Evolutionary conservation across 2,329 filamentous ascomycete species (phyloP).

Genomic region (Nannizzia gypsea): DNA sequence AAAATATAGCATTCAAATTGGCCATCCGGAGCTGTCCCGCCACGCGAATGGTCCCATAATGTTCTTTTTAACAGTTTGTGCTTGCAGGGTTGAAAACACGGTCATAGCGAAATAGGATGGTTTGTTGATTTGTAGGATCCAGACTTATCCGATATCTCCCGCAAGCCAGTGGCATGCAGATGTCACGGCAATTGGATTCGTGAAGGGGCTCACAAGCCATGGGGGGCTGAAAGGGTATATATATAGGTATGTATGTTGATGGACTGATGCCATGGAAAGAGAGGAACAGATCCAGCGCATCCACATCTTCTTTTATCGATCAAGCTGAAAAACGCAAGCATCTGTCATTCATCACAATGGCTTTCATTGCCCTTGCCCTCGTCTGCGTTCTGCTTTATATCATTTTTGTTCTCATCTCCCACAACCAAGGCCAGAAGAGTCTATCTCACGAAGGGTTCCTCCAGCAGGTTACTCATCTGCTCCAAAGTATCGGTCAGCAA

Average conservation of each 20-base stretch:
- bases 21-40: neutral
- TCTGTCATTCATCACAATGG: neutral
- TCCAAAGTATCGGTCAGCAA: neutral
- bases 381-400: neutral
- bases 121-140: neutral
- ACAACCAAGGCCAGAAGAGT: neutral
- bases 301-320: neutral
- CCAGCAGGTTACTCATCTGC: neutral
- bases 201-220: neutral
- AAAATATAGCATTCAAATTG: neutral
- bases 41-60: neutral
- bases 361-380: neutral
- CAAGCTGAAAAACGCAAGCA: neutral
- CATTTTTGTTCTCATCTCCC: neutral
- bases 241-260: neutral
- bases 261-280: neutral
- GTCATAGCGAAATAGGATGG: neutral
- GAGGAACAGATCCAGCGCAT: neutral
- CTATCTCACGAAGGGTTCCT: neutral
- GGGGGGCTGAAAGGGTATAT: neutral
- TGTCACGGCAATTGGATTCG: neutral
- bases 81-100: too few relatives aligned
- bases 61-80: neutral
- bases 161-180: neutral
- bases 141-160: neutral